Base-by-base conservation (phyloP, 495 filamentous ascomycete species). In the Aspergillus cristatus region DNA sequence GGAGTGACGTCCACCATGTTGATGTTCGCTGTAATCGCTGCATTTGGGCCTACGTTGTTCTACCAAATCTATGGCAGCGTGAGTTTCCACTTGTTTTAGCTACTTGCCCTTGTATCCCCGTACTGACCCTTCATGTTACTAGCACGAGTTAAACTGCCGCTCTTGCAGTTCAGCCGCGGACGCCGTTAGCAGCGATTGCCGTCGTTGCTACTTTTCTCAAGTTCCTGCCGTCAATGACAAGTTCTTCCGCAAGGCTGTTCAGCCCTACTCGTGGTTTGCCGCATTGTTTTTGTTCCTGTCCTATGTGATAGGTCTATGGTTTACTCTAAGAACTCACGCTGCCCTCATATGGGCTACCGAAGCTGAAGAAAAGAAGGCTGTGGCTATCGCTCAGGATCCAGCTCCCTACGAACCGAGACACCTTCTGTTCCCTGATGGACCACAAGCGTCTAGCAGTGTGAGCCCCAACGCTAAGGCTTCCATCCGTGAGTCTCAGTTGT, bases 1-100 rank as follows among this genome's bases (percentile, higher is more conserved):
- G 93, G 93, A 48, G 91, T 96, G 26, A 98, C 91, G 3, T 94
- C 87, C 3, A 99, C 93, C 5, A 99, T 99, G 91, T 65, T 99
- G 16, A 75, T 99, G 25, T 99, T 99, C 56, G 89, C 90, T 35
- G 82, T 93, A 16, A 90, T 99, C 53, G 93, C 84, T 37, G 89
- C 89, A n/a, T 97, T 99, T 66, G 81, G 88, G 1, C 91, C 91
- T 4, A 97, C 91, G 0, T 69, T 97, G n/a, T 99, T 99, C 63
- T 99, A 96, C 61, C 88, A 97, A 50, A 95, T 99, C 30, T 97
- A 95, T 63, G 91, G 91, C 41, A 94, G 88, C 40, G 81, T 86
- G 71, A 68, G 81, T 71, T 15, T 39, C 14, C 20, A 12, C 13
- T 14, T 24, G 20, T 24, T 8, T 37, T 14, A 17, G 10, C 12